These are phyloP conservation scores for Moesziomyces globuligerus DNA, from an alignment of 1,284 basidiomycete species.

Conservation along the genomic window DNA sequence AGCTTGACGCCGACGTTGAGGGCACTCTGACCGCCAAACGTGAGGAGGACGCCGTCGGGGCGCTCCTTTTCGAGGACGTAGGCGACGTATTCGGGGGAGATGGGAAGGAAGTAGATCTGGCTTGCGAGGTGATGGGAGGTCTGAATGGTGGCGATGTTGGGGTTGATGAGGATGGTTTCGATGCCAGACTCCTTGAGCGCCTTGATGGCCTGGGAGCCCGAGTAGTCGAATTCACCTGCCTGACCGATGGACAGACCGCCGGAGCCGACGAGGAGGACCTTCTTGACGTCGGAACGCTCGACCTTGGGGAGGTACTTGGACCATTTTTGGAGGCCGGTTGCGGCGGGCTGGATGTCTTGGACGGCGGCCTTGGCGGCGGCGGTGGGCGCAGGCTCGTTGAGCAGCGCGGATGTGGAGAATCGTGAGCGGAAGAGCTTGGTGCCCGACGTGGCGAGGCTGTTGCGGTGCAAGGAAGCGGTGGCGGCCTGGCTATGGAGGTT, in stretches of 20 bases:
- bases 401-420: conserved; percentile 41
- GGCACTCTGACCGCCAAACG: conserved; percentile 97
- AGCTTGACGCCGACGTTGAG: conserved; percentile 97
- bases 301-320: conserved; percentile 62
- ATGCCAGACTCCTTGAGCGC: conserved; percentile 95
- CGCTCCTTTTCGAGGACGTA: conserved; percentile 98
- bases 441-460: conserved; percentile 28
- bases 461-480: conserved; percentile 22
- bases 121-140: conserved; percentile 90
- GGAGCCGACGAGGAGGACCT: conserved; percentile 94
- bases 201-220: conserved; percentile 97
- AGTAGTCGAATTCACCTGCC: conserved; percentile 99
- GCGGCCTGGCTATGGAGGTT: conserved; percentile 31
- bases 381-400: conserved; percentile 43
- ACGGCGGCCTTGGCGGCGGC: conserved; percentile 42
- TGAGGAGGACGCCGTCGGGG: conserved; percentile 95
- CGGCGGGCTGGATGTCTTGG: conserved; percentile 54
- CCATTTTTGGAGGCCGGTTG: conserved; percentile 60
- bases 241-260: conserved; percentile 98
- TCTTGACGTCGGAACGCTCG: conserved; percentile 79
- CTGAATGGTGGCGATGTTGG: conserved; percentile 67
- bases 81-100: conserved; percentile 96
- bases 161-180: conserved; percentile 80
- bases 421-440: conserved; percentile 42
- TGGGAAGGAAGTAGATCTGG: conserved; percentile 96